Evolutionary conservation across 805 yeast species (phyloP).

Genomic region (Torulaspora quercuum): DNA sequence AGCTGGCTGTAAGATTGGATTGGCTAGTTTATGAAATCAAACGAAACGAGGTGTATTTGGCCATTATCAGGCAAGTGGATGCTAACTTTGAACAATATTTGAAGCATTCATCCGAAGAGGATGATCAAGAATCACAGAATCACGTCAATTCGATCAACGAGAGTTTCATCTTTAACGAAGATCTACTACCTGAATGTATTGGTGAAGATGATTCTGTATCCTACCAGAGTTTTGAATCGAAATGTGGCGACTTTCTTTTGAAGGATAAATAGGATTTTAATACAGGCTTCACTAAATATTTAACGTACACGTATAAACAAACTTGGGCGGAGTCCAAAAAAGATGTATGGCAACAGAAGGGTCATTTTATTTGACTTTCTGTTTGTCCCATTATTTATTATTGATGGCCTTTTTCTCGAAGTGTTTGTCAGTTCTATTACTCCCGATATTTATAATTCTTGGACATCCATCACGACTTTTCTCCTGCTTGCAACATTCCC

Average conservation of each 20-base stretch:
- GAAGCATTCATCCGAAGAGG: background rate
- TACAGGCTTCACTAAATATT: too few species aligned
- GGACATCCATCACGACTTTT: slow-evolving; percentile 93
- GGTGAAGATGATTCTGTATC: slow-evolving; percentile 8
- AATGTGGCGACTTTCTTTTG: background rate
- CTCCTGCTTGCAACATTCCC: slow-evolving; percentile 76
- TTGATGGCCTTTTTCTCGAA: slow-evolving; percentile 49
- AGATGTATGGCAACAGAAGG: too few species aligned
- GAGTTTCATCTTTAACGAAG: slow-evolving; percentile 25
- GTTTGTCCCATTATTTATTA: slow-evolving; percentile 1
- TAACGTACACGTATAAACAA: too few species aligned
- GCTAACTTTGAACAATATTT: slow-evolving; percentile 6
- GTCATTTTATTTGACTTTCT: background rate
- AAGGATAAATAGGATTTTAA: background rate
- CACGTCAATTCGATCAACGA: slow-evolving; percentile 18
- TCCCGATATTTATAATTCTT: slow-evolving; percentile 72
- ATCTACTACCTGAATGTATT: slow-evolving; percentile 13
- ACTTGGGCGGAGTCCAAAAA: too few species aligned
- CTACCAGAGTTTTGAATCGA: slow-evolving; percentile 1
- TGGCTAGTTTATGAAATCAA: slow-evolving; percentile 55
- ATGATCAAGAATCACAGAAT: slow-evolving; percentile 4
- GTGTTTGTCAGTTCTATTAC: slow-evolving; percentile 63
- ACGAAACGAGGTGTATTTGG: slow-evolving; percentile 42
- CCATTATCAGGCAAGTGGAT: slow-evolving; percentile 27
- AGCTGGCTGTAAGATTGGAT: slow-evolving; percentile 51